These are phyloP conservation scores for Saccharomycopsis sp. DNA, from an alignment of 805 yeast genomes.

Conservation along the genomic window DNA sequence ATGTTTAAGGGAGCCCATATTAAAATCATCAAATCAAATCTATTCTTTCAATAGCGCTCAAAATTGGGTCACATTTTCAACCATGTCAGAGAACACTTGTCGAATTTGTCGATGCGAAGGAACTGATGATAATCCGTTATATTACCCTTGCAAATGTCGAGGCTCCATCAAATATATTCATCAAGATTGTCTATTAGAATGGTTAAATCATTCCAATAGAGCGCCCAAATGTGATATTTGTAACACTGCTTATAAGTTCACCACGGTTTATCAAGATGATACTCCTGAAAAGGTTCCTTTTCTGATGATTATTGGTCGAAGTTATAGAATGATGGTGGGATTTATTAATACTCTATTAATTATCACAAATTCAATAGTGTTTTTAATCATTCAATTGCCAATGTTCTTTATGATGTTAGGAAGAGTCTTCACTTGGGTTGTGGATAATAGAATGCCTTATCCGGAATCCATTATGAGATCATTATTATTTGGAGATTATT, in stretches of 20 bases:
- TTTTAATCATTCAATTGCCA: constrained; percentile 45
- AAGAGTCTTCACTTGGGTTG: constrained; percentile 42
- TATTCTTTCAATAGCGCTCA: too few relatives aligned
- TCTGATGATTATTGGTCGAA: constrained; percentile 32
- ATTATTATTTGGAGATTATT: constrained; percentile 30
- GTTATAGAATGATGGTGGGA: constrained; percentile 21
- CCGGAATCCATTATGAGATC: constrained; percentile 25
- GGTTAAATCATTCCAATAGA: constrained; percentile 66
- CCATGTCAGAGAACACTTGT: constrained; percentile 44
- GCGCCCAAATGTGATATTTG: constrained; percentile 80
- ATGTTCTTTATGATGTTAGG: constrained; percentile 45
- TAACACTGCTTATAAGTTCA: constrained; percentile 59
- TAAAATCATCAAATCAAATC: too few relatives aligned
- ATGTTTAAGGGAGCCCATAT: too few relatives aligned
- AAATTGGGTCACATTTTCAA: neutral
- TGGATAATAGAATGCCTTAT: constrained; percentile 44
- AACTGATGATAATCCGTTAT: constrained; percentile 66
- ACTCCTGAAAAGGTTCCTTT: constrained; percentile 61
- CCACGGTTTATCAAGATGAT: constrained; percentile 49
- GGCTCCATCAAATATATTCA: constrained; percentile 93
- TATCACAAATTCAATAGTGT: constrained; percentile 24
- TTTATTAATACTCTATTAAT: constrained; percentile 17
- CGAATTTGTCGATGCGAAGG: constrained; percentile 92
- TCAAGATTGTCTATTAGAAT: constrained; percentile 80
- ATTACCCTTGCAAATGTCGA: constrained; percentile 86